Evolutionary conservation across 306 rosid species (phyloP).

Genomic region (Cucumis hystrix): DNA sequence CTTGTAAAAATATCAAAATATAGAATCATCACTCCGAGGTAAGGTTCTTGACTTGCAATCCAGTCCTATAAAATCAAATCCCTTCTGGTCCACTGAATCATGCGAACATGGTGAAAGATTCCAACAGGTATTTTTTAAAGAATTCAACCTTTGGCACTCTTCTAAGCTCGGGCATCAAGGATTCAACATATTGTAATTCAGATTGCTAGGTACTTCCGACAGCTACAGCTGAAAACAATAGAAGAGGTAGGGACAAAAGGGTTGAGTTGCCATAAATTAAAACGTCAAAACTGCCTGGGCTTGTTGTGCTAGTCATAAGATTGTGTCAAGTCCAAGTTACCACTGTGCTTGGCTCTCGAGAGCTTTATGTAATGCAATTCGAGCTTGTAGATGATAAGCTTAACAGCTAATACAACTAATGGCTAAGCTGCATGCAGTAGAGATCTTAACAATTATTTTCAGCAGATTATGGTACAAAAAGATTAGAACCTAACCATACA

Average conservation of each 20-base stretch:
- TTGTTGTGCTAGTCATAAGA: neutral
- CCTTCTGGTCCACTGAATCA: neutral
- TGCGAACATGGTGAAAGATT: slow-evolving; percentile 7
- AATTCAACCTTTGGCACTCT: neutral
- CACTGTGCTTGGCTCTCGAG: neutral
- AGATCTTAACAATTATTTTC: neutral
- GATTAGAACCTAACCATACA: neutral
- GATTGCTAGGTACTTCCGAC: neutral
- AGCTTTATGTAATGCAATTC: neutral
- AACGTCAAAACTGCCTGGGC: neutral
- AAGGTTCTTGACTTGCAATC: neutral
- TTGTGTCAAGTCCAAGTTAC: neutral
- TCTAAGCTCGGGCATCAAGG: neutral
- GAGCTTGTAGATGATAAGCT: neutral
- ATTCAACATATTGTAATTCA: neutral
- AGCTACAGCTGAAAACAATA: neutral
- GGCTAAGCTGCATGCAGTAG: neutral
- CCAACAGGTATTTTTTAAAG: slow-evolving; percentile 21
- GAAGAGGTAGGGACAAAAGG: neutral
- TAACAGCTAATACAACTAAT: neutral
- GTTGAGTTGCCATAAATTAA: neutral
- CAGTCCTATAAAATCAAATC: neutral
- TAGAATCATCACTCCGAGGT: neutral
- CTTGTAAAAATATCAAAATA: neutral
- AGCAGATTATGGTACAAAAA: neutral